A percentile compares a stretch with the other conserved stretches of the same genome.
Conservation (phyloP, 2,329 filamentous ascomycete genomes). For the Fusarium ramigenum region DNA sequence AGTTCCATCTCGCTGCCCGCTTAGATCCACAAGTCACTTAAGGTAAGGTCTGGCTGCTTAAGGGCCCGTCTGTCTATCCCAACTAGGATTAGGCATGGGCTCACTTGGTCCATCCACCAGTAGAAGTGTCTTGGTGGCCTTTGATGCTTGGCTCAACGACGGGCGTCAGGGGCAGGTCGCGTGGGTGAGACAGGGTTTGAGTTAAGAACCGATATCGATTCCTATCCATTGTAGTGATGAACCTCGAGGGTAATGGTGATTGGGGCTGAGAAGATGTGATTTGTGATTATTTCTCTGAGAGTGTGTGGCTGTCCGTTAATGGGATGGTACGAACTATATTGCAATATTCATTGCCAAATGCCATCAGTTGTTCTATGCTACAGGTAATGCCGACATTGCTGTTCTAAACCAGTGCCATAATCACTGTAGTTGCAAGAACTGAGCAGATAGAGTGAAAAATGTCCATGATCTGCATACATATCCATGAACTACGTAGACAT, state of each 20-base stretch:
- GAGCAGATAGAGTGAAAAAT: neutral
- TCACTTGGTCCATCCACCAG: constrained; percentile 28
- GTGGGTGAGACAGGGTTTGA: constrained; percentile 37
- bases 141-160: constrained; percentile 30
- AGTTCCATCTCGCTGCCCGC: constrained; percentile 27
- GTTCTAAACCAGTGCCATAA: neutral
- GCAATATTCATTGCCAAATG: neutral
- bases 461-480: neutral
- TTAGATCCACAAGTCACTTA: constrained; percentile 28
- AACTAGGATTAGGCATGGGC: constrained; percentile 26
- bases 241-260: neutral
- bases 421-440: too few species aligned
- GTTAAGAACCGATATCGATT: constrained; percentile 9
- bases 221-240: neutral
- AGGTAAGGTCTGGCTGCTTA: constrained; percentile 22
- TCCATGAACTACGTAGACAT: neutral
- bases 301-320: neutral
- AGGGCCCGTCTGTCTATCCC: constrained; percentile 13
- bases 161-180: constrained; percentile 38
- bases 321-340: neutral
- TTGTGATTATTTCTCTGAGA: neutral
- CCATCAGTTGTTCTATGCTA: neutral
- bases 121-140: constrained; percentile 34
- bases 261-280: constrained; percentile 1
- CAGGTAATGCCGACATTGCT: neutral